Evolutionary conservation across 1,284 basidiomycete species (phyloP), one percentile per base, ranked within the genome.

Genomic region (Leccinum olivaceoglutinosum): DNA sequence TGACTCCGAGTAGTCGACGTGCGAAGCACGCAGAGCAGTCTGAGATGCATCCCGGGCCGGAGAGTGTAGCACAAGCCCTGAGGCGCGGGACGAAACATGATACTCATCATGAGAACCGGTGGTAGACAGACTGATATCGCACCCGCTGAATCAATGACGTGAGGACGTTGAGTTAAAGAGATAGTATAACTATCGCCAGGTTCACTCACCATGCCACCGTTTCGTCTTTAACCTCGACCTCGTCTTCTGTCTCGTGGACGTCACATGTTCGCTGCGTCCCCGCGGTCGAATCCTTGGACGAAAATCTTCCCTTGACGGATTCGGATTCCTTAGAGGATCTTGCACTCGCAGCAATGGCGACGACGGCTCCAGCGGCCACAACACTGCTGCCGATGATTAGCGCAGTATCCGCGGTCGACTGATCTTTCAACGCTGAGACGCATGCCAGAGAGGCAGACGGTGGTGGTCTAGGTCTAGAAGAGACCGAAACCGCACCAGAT

Each of bases 201-300:
- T 36, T 49, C 2, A 62, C 68, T 62, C 12, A 71, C 70, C 49
- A 58, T n/a, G 29, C 29, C 0, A 4, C 49, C 14, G 8, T 39
- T 49, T 63, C 49, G 18, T 51, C 49, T 51, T 51, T 2, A 21
- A 49, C 1, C 44, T 44, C 41, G n/a, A 46, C 44, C 5, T 46
- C 46, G 0, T 21, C 25, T 25, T 25, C 11, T 12, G 49, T 53
- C 25, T 59, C 53, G 21, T 41, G 36, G 18, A 16, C n/a, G 54
- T 56, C 59, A 39, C 29, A 16, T 34, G 32, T 39, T 14, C 53
- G 38, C 3, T 54, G 32, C 16, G 11, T 32, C 34, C 21, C 29
- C 6, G 25, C 18, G 36, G 9, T 46, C 21, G 18, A 54, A 8
- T 38, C 59, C 32, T 49, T 38, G 6, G 41, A 54, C 10, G 54